A percentile compares a stretch with the other conserved stretches of the same genome.
Evolutionary conservation across 2,329 filamentous ascomycete species (phyloP).

Genomic region (Elsinoe australis): DNA sequence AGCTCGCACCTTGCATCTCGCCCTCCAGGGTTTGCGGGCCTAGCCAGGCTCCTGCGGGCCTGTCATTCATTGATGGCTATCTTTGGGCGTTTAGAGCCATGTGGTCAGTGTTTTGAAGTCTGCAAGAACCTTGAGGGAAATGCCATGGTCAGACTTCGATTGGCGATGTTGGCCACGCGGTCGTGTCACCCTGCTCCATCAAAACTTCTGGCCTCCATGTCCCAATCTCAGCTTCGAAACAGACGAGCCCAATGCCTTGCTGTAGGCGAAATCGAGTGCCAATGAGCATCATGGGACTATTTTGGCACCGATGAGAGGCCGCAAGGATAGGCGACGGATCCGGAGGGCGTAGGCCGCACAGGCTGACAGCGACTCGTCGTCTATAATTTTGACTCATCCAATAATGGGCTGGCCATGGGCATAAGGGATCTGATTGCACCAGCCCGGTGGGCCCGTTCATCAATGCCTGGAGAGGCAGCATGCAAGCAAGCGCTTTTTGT

Average conservation of each 20-base stretch:
- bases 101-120: too few species aligned
- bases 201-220: too few species aligned
- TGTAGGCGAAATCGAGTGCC: too few species aligned
- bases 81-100: too few species aligned
- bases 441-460: neutral
- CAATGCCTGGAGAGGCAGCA: neutral
- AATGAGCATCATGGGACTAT: too few species aligned
- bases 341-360: neutral
- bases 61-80: neutral
- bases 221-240: too few species aligned
- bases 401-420: conserved; percentile 1
- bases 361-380: conserved; percentile 6
- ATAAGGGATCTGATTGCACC: neutral
- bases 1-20: neutral
- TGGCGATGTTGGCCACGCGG: too few species aligned
- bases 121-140: too few species aligned
- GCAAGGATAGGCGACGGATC: neutral
- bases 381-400: conserved; percentile 3
- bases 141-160: too few species aligned
- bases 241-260: too few species aligned
- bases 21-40: neutral
- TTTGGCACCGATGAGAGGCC: too few species aligned
- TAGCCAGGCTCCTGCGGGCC: neutral
- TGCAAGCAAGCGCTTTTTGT: neutral
- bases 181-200: too few species aligned